Evolutionary conservation across 176 grass and related monocot species (phyloP).

Genomic region (barley (Hordeum vulgare)): DNA sequence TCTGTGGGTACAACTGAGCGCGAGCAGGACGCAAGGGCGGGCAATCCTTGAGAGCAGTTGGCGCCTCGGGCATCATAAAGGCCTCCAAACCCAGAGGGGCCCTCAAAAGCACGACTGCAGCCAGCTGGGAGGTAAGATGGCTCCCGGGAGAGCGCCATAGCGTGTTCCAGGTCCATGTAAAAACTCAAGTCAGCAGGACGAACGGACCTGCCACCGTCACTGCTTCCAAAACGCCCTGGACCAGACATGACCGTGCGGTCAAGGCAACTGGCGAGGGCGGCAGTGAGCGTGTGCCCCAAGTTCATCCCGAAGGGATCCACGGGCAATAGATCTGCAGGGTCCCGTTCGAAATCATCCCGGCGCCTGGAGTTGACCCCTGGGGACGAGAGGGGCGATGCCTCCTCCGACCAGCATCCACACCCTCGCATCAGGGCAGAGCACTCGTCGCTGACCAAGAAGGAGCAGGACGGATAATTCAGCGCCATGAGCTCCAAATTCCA

Average conservation of each 20-base stretch:
- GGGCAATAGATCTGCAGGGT: slow-evolving; percentile 44
- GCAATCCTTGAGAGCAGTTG: neutral
- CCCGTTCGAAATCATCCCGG: slow-evolving; percentile 9
- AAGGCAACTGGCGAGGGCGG: slow-evolving; percentile 38
- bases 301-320: slow-evolving; percentile 77
- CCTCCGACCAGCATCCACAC: slow-evolving; percentile 36
- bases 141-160: slow-evolving; percentile 5
- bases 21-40: neutral
- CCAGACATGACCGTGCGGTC: slow-evolving; percentile 20
- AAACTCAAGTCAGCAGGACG: slow-evolving; percentile 29
- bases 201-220: neutral
- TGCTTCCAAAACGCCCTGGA: slow-evolving; percentile 18
- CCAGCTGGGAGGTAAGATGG: no score
- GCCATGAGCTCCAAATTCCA: slow-evolving; percentile 27
- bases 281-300: slow-evolving; percentile 33
- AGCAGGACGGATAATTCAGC: slow-evolving; percentile 44
- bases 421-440: slow-evolving; percentile 33
- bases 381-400: slow-evolving; percentile 41
- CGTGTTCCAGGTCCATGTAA: slow-evolving; percentile 30
- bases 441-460: slow-evolving; percentile 33
- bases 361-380: slow-evolving; percentile 16
- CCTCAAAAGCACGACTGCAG: neutral
- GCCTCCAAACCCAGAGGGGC: neutral
- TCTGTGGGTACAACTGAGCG: neutral
- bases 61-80: neutral